Evolutionary conservation across 208 protist genomes (phyloP), one percentile per base, ranked within the genome.

Genomic region (Wallacemonas sp.): DNA sequence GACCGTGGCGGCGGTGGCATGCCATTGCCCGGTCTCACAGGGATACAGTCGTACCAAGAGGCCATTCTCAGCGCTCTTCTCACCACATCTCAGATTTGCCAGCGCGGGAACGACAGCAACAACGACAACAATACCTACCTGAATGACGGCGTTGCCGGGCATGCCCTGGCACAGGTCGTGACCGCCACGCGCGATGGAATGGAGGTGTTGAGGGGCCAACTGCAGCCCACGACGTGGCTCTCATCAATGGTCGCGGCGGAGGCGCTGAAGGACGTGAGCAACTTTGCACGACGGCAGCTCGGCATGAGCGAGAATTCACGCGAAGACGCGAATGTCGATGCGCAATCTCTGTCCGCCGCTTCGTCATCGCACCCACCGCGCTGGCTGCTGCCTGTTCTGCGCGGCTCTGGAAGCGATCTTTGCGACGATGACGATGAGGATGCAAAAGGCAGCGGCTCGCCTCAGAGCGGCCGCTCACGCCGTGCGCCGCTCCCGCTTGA

Each of bases 211-310:
- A 39, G 44, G 1, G 54, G 34, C 12, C 38, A 63, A 12, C 65
- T 92, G n/a, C 66, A 72, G n/a, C 41, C 75, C 1, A 71, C 70
- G 1, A 80, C 70, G 14, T 77, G 79, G 44, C 60, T 80, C 24
- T 11, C 55, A 0, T 63, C 65, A 2, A 66, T 88, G 39, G 24
- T 88, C 12, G 68, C 75, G 2, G 71, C 77, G 19, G 82, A 92
- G 63, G 79, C 77, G n/a, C 47, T 92, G 26, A 49, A 67, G 12
- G 69, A 87, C 31, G 69, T 92, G 41, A 68, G 72, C 9, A 62
- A 76, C 17, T 84, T 76, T 49, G 70, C 62, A 17, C 11, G 22
- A 6, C 19, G n/a, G 3, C 21, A 54, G 17, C 9, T 14, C 36
- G 36, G 14, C 9, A 14, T 41, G 36, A 6, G 36, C 14, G 36